Evolutionary conservation across 2,329 filamentous ascomycete species (phyloP).

Genomic region (Thyridium curvatum): DNA sequence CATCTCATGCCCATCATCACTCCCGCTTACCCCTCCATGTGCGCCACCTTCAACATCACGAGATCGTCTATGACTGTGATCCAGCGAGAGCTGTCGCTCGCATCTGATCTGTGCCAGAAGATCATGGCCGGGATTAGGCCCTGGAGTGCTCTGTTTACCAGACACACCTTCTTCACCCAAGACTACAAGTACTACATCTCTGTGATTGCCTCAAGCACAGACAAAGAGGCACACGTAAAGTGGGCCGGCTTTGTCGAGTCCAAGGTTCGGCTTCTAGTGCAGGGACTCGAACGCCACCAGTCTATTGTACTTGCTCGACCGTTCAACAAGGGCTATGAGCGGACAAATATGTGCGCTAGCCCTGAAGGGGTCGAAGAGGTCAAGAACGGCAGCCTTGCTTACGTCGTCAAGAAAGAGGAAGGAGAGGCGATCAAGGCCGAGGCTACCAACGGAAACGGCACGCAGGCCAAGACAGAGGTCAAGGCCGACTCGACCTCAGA

Average conservation of each 20-base stretch:
- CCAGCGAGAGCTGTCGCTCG: slow-evolving; percentile 73
- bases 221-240: slow-evolving; percentile 74
- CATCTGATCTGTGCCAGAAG: slow-evolving; percentile 67
- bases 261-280: slow-evolving; percentile 80
- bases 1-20: slow-evolving; percentile 99
- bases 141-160: slow-evolving; percentile 85
- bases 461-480: slow-evolving; percentile 38
- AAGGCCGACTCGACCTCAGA: slow-evolving; percentile 29
- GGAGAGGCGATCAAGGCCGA: slow-evolving; percentile 37
- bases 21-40: slow-evolving; percentile 96
- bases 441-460: slow-evolving; percentile 23
- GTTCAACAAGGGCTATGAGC: slow-evolving; percentile 88
- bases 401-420: slow-evolving; percentile 38
- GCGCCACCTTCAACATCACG: slow-evolving; percentile 90
- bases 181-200: slow-evolving; percentile 96
- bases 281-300: slow-evolving; percentile 72
- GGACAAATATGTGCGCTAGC: slow-evolving; percentile 60
- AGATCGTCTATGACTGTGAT: slow-evolving; percentile 81
- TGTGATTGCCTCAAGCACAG: slow-evolving; percentile 75
- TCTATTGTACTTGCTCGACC: slow-evolving; percentile 81
- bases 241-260: slow-evolving; percentile 95
- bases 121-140: slow-evolving; percentile 70
- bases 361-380: slow-evolving; percentile 46
- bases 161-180: slow-evolving; percentile 87
- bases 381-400: slow-evolving; percentile 45